Evolutionary conservation across 495 filamentous ascomycete species (phyloP).

Genomic region (Aspergillus taichungensis): DNA sequence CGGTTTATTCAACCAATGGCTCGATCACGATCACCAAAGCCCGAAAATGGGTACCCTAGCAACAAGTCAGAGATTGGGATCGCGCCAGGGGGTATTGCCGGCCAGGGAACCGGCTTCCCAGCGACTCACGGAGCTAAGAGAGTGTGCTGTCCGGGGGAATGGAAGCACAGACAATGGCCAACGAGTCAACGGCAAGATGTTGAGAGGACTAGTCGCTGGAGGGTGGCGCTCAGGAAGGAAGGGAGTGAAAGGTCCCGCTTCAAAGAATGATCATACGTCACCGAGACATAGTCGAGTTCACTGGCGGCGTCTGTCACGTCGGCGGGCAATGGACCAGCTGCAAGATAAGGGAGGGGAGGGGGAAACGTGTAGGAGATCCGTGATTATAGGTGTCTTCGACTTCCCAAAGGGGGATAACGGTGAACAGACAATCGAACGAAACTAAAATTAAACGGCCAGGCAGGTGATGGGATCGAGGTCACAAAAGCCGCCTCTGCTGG

Average conservation of each 20-base stretch:
- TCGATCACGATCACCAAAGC: too few relatives aligned
- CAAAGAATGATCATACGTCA: slow-evolving; percentile 25
- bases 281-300: slow-evolving; percentile 15
- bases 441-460: neutral
- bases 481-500: slow-evolving; percentile 4
- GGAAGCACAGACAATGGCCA: too few relatives aligned
- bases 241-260: slow-evolving; percentile 16
- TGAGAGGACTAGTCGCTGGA: neutral
- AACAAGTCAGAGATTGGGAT: neutral
- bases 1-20: neutral
- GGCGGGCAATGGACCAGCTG: neutral
- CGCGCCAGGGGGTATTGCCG: too few relatives aligned
- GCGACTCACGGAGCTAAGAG: too few relatives aligned
- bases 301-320: slow-evolving; percentile 1
- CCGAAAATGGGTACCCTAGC: slow-evolving; percentile 3
- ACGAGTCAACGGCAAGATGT: too few relatives aligned
- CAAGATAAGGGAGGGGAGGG: slow-evolving; percentile 1
- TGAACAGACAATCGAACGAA: neutral
- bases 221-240: slow-evolving; percentile 8
- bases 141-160: too few relatives aligned
- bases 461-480: neutral
- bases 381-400: neutral
- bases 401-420: neutral
- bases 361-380: neutral
- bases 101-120: too few relatives aligned